Evolutionary conservation across 257 asterid species (phyloP), one percentile per base, ranked within the genome.

Genomic region (Lithospermum erythrorhizon): DNA sequence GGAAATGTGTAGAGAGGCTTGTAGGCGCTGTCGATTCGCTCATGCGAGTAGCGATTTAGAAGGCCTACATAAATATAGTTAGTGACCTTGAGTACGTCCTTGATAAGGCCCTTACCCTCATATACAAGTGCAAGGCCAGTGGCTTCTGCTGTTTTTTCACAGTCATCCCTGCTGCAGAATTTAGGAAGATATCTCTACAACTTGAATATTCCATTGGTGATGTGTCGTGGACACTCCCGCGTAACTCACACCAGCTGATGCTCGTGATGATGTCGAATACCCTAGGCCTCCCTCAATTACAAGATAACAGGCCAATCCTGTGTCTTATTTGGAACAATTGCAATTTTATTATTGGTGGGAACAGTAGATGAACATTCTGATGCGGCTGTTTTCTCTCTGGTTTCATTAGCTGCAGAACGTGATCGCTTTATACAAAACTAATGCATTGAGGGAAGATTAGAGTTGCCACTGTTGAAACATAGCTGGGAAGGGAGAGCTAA

Each of bases 171-270:
- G 41, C 77, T 8, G 86, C 84, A 2, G 81, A 85, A 5, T 70
- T 81, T 27, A 65, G 75, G 47, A 86, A 80, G 56, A 79, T 75
- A 59, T 29, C 78, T 30, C 86, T 71, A 19, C 95, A 86, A 77
- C 75, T 86, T 21, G 93, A 80, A 41, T 81, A 86, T 35, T 86
- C 89, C 29, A 79, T 74, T 60, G 89, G 93, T 2, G 95, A 86
- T 29, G 89, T 86, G 8, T 75, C 87, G 30, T 86, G 91, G 95
- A 87, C 83, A 55, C 87, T 86, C 29, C 83, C 83, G 10, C 87
- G 83, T 3, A 81, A 88, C 9, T 59, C 89, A 25, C 89, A 25
- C 82, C 90, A 2, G 86, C 84, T 0, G 88, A 79, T 25, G n/a
- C n/a, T n/a, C n/a, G n/a, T n/a, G n/a, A n/a, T n/a, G n/a, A n/a